phyloP scores from a whole-genome alignment of 2,329 filamentous ascomycete genomes.

The Falciphora oryzae region DNA sequence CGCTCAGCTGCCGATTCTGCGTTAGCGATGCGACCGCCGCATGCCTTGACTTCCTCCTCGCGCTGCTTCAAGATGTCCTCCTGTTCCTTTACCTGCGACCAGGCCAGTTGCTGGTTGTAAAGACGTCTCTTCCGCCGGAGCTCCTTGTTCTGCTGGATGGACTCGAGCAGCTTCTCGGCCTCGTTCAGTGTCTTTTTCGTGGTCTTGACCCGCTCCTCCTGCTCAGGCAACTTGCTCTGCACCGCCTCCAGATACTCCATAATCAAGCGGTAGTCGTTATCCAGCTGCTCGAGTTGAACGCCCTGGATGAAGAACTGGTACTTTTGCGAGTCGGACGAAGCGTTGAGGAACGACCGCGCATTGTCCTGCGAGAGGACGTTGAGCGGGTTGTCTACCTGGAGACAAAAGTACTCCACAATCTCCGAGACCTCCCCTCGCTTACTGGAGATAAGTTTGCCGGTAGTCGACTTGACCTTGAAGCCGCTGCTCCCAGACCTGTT shows the following conservation, averaged over 20 bases:
- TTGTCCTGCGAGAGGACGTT: conserved; percentile 95
- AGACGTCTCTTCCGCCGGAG: conserved; percentile 56
- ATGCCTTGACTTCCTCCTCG: conserved; percentile 30
- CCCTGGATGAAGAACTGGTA: conserved; percentile 96
- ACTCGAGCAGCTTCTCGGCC: conserved; percentile 58
- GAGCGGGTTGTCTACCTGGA: conserved; percentile 95
- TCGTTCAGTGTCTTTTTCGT: conserved; percentile 54
- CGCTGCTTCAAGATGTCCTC: conserved; percentile 47
- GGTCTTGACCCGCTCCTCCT: conserved; percentile 55
- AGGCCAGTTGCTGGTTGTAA: conserved; percentile 66
- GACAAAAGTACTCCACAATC: conserved; percentile 84
- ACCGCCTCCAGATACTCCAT: conserved; percentile 72
- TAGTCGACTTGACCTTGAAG: conserved; percentile 78
- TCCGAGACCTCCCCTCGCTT: conserved; percentile 87
- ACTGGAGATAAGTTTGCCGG: conserved; percentile 66
- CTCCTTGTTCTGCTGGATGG: conserved; percentile 59
- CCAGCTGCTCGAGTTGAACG: conserved; percentile 86
- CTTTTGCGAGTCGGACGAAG: conserved; percentile 75
- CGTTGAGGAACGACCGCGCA: conserved; percentile 86
- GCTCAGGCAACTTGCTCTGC: conserved; percentile 54
- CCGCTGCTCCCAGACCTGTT: conserved; percentile 66
- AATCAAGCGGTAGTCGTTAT: conserved; percentile 83
- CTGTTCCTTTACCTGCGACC: conserved; percentile 77
- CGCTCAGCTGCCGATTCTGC: conserved; percentile 12
- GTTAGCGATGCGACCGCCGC: conserved; percentile 39